Conservation (phyloP, 768 basidiomycete genomes). For the Gyrodon lividus region DNA sequence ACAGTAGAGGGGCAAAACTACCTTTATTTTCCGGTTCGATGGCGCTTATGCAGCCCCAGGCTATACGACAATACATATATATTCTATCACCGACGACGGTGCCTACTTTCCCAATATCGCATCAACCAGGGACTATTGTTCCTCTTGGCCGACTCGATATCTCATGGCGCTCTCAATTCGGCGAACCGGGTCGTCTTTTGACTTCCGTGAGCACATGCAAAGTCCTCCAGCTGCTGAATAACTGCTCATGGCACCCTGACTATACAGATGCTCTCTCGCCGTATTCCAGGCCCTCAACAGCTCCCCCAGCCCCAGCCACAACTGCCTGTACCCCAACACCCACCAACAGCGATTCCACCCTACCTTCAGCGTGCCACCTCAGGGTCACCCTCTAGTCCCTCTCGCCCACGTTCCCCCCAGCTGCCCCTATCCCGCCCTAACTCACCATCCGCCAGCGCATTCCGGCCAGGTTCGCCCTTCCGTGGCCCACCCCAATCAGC, state of each 20-base stretch:
- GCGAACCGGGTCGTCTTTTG: constrained; percentile 82
- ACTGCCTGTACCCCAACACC: constrained; percentile 35
- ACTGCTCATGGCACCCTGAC: background rate
- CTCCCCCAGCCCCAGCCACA: constrained; percentile 19
- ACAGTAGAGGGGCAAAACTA: constrained; percentile 15
- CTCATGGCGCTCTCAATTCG: constrained; percentile 81
- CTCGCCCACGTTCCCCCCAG: constrained; percentile 61
- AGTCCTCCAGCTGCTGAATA: background rate
- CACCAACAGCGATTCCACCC: constrained; percentile 71
- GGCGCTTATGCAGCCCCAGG: constrained; percentile 79
- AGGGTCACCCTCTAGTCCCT: constrained; percentile 36
- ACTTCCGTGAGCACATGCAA: constrained; percentile 60
- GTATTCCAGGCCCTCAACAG: constrained; percentile 57
- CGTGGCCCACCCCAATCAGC: constrained; percentile 35
- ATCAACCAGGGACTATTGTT: constrained; percentile 68
- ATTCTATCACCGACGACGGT: constrained; percentile 57
- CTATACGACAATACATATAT: constrained; percentile 86
- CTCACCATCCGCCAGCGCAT: constrained; percentile 51
- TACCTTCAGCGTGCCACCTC: constrained; percentile 64
- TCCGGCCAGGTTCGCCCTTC: constrained; percentile 46
- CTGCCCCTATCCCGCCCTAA: constrained; percentile 49
- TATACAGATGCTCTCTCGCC: constrained; percentile 68
- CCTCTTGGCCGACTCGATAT: constrained; percentile 88
- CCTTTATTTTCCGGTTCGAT: constrained; percentile 58
- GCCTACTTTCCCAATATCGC: constrained; percentile 45